Base-by-base conservation (phyloP, 345 rosid species). In the Reutealis trisperma region DNA sequence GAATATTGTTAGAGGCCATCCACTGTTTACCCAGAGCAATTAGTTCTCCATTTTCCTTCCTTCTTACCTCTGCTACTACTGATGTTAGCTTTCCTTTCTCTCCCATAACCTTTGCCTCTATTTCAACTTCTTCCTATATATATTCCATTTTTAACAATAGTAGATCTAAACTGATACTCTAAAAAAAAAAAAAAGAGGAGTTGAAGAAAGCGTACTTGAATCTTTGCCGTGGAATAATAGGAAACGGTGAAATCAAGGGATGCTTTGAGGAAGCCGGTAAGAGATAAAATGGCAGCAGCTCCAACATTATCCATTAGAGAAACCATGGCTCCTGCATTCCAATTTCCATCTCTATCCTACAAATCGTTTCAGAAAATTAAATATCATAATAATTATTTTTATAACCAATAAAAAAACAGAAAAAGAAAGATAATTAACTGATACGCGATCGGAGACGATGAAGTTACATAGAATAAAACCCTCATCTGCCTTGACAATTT, bases 21-120 rank as follows among this genome's bases (percentile, higher is more conserved):
- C 94, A 87, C 51, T 87, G 84, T 63, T 85, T 92, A 58, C 86
- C 94, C 52, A 85, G 58, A 60, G 94, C 95, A 78, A 90, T 78
- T 2, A 87, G 44, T 49, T 88, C 75, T 67, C 83, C 83, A n/a
- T 68, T 76, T 2, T 37, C 52, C 66, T 84, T 90, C 66, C 85
- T 86, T 74, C 78, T 76, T 6, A 88, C 81, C 70, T 86, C 88
- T 75, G 86, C 83, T 61, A 76, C 65, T 72, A 81, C 90, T 9
- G 83, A 79, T 11, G 84, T 67, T 24, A 90, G 82, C 63, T 72
- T 84, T 65, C 88, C 94, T 57, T 60, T 86, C 9, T 51, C 65
- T 19, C 86, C 91, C 4, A 63, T 77, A n/a, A 89, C 88, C 78
- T 76, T 85, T 60, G 90, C 94, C 79, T 87, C 88, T 54, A 90